A percentile compares a stretch with the other conserved stretches of the same genome.
phyloP scores from a whole-genome alignment of 148 eudicot genomes.

The Dysphania ambrosioides region DNA sequence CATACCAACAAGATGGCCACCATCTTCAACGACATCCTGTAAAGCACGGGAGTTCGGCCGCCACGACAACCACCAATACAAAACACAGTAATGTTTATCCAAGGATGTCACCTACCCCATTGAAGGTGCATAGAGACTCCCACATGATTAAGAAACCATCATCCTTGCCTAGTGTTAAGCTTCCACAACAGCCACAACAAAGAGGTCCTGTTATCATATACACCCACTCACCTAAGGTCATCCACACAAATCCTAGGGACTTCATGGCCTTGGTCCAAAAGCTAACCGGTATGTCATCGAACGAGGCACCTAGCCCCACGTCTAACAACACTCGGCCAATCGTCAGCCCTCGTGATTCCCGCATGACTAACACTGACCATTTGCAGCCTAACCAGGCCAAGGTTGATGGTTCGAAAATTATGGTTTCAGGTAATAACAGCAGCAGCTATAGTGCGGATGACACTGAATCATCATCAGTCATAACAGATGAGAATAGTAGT shows the following conservation, averaged over 20 bases:
- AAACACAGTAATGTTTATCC: not conserved
- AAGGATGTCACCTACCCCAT: not conserved
- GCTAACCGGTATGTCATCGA: conserved; percentile 48
- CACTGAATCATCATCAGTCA: conserved; percentile 34
- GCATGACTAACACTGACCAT: not conserved
- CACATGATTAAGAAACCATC: conserved; percentile 42
- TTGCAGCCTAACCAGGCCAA: not conserved
- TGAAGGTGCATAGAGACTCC: conserved; percentile 41
- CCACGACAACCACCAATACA: not conserved
- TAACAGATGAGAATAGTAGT: conserved; percentile 43
- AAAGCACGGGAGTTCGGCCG: not conserved
- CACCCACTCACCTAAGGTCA: conserved; percentile 66
- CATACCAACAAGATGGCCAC: conserved; percentile 9
- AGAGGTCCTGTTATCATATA: conserved; percentile 65
- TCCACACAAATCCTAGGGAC: conserved; percentile 58
- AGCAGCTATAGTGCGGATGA: conserved; percentile 16
- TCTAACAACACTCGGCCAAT: not conserved
- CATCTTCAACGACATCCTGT: not conserved
- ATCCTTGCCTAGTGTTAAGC: not conserved
- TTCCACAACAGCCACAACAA: conserved; percentile 24
- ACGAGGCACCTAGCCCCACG: not conserved
- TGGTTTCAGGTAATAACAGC: not conserved
- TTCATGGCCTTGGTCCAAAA: conserved; percentile 78
- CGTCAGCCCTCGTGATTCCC: not conserved
- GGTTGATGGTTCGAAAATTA: not conserved